Percentiles rank a stretch among this genome's conserved stretches.
These are phyloP conservation scores for Loxodes magnus DNA, from an alignment of 73 alveolate genomes.

Conservation along the genomic window DNA sequence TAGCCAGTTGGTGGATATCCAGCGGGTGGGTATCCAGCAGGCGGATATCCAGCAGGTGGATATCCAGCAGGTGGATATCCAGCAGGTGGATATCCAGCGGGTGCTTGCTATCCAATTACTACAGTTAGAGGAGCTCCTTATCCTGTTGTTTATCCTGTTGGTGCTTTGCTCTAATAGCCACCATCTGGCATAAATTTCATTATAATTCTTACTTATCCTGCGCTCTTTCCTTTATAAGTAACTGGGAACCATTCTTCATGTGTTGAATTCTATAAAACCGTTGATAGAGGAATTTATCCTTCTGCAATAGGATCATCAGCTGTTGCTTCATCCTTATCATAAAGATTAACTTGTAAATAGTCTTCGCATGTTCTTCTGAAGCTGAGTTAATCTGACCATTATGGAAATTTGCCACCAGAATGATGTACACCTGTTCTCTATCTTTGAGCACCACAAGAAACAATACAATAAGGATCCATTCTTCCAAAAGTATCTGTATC, in stretches of 20 bases:
- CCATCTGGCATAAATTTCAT: neutral
- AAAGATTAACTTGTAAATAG: neutral
- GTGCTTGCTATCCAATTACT: no score
- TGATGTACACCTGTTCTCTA: conserved; percentile 5
- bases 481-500: conserved; percentile 18
- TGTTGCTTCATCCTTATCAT: conserved; percentile 1
- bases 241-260: conserved; percentile 2
- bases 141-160: neutral
- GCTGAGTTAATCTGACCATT: conserved; percentile 18
- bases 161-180: no score
- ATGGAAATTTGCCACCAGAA: conserved; percentile 23
- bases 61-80: no score
- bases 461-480: conserved; percentile 23
- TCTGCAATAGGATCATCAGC: conserved; percentile 2
- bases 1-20: no score
- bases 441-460: neutral
- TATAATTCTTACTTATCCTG: conserved; percentile 7
- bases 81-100: no score
- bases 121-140: no score
- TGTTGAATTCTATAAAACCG: neutral
- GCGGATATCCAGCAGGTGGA: no score
- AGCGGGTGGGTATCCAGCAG: no score
- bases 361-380: neutral
- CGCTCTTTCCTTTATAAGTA: neutral
- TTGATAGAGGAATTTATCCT: neutral